Percentiles rank a stretch among this genome's conserved stretches.
These are phyloP conservation scores for Thelephora terrestris DNA, from an alignment of 1,284 basidiomycete species.

Conservation along the genomic window DNA sequence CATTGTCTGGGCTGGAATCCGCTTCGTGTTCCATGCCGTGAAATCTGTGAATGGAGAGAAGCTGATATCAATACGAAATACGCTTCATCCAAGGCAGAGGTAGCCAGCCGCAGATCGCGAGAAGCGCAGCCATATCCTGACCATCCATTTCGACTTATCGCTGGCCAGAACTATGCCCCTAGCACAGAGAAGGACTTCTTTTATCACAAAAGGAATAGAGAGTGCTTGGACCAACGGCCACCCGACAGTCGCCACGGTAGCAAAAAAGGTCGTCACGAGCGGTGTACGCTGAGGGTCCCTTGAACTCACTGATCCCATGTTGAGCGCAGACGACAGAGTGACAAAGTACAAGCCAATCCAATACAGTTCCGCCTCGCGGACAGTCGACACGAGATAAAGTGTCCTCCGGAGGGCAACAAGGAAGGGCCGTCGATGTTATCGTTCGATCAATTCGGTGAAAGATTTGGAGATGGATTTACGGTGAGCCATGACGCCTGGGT, in stretches of 20 bases:
- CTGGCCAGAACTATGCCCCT: conserved; percentile 57
- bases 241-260: conserved; percentile 79
- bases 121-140: conserved; percentile 54
- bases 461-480: conserved; percentile 50
- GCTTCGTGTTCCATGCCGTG: no score
- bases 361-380: conserved; percentile 80
- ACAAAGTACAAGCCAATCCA: conserved; percentile 85
- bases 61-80: no score
- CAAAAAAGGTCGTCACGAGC: conserved; percentile 63
- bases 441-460: conserved; percentile 26
- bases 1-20: no score
- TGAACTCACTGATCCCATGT: conserved; percentile 59
- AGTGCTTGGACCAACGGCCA: conserved; percentile 93
- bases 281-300: conserved; percentile 46
- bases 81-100: no score
- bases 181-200: conserved; percentile 78
- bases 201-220: conserved; percentile 82
- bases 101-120: conserved; percentile 46
- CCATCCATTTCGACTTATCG: conserved; percentile 43
- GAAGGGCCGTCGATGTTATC: conserved; percentile 55
- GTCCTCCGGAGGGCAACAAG: conserved; percentile 69
- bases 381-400: conserved; percentile 65
- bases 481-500: conserved; percentile 53
- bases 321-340: conserved; percentile 73
- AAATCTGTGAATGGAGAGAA: no score